Base-by-base conservation (phyloP, 345 rosid species). In the Garcia nutans region DNA sequence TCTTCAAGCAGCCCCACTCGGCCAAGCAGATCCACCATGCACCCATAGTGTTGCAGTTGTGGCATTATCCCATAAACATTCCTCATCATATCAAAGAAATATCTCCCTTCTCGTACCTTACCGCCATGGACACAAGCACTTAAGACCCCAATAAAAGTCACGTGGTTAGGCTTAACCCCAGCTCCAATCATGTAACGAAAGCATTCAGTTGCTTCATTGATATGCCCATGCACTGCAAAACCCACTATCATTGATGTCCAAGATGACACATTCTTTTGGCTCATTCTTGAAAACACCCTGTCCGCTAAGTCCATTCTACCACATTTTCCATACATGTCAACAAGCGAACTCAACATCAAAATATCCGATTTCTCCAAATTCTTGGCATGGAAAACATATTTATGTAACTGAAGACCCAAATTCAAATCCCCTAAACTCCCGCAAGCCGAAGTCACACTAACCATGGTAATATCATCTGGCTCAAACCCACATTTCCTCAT, bases 51-150 rank as follows among this genome's bases (percentile, higher is more conserved):
- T 65, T 89, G 84, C 69, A 86, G 74, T 1, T 31, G 77, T 6
- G 97, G 94, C 76, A 65, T 75, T 73, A 89, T 75, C 17, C 80
- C 81, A 73, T 87, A 91, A 4, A 68, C 84, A 19, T 81, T 84
- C 84, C 72, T 85, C 97, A 91, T 93, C 88, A 80, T 82, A 1
- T 65, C 81, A 55, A 93, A 91, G 70, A 83, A 92, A 16, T 54
- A 56, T 71, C 76, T 87, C 55, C 97, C 99, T 74, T 90, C 89
- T 74, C 81, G 82, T 64, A 95, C 96, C 76, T 71, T 84, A 23
- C 96, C 99, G 1, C 96, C 97, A 26, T 93, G 99, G 55, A 90
- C 97, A 23, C 99, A 93, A 37, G 97, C 97, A 57, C 87, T 86
- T 24, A 95, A 85, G 6, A 93, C 87, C 24, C 97, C 97, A 4